These are phyloP conservation scores for Recurvomyces mirabilis DNA, from an alignment of 495 filamentous ascomycete genomes.

Conservation along the genomic window DNA sequence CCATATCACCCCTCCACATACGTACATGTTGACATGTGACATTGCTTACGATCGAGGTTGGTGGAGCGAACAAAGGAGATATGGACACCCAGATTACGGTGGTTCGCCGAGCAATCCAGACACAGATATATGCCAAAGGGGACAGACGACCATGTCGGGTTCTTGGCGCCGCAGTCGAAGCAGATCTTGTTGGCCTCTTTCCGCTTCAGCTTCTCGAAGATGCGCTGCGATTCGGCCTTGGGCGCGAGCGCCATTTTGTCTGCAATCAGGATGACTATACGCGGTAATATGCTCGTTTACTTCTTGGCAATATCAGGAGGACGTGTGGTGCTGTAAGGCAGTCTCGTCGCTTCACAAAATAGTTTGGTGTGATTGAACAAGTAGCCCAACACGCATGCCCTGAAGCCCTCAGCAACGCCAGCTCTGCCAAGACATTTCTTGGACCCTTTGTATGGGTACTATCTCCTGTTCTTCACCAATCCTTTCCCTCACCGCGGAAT, in stretches of 20 bases:
- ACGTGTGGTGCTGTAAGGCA: no score
- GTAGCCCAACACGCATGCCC: no score
- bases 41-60: constrained; percentile 82
- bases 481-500: no score
- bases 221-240: constrained; percentile 89
- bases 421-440: no score
- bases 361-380: no score
- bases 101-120: constrained; percentile 72
- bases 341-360: no score
- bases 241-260: constrained; percentile 76
- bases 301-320: no score
- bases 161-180: constrained; percentile 94
- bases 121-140: constrained; percentile 97
- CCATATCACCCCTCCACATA: constrained; percentile 17
- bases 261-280: no score
- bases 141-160: constrained; percentile 96
- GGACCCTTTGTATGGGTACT: no score
- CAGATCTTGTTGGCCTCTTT: constrained; percentile 96
- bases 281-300: no score
- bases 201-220: constrained; percentile 93
- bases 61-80: constrained; percentile 97
- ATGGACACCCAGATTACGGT: constrained; percentile 41
- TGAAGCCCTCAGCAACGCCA: no score
- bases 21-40: constrained; percentile 10
- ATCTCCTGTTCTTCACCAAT: no score